Evolutionary conservation across 441 rosid genomes (phyloP).

Genomic region (Populus hybrid): DNA sequence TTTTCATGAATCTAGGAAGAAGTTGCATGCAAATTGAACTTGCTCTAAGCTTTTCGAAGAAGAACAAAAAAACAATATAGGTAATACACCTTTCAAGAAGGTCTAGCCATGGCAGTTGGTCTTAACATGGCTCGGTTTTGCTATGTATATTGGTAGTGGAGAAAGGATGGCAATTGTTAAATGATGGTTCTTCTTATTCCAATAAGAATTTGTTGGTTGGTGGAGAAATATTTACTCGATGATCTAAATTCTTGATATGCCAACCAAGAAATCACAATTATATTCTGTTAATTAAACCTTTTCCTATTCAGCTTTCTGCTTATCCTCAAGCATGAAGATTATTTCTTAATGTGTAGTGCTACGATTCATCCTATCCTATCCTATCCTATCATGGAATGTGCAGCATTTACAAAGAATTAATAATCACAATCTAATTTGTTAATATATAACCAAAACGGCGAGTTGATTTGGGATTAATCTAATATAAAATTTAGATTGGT

Average conservation of each 20-base stretch:
- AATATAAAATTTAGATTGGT: too few species aligned
- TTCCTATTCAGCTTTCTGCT: neutral
- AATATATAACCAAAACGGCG: too few species aligned
- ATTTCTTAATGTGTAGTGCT: neutral
- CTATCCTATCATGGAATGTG: too few species aligned
- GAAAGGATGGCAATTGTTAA: neutral
- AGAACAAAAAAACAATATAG: neutral
- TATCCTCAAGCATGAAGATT: neutral
- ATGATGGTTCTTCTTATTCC: neutral
- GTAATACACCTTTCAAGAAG: neutral
- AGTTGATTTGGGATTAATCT: too few species aligned
- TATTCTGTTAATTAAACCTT: neutral
- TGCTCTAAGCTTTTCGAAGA: neutral
- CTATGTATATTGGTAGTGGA: neutral
- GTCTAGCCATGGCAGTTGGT: neutral
- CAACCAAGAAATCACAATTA: neutral
- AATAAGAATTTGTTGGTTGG: too few species aligned
- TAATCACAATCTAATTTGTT: too few species aligned
- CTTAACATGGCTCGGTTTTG: too few species aligned
- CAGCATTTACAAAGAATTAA: neutral
- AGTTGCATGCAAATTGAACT: neutral
- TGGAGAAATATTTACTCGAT: neutral
- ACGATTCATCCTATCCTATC: too few species aligned
- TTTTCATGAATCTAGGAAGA: neutral
- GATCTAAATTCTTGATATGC: neutral